These are phyloP conservation scores for Lepidium aucheri DNA, from an alignment of 345 rosid genomes.

Conservation along the genomic window DNA sequence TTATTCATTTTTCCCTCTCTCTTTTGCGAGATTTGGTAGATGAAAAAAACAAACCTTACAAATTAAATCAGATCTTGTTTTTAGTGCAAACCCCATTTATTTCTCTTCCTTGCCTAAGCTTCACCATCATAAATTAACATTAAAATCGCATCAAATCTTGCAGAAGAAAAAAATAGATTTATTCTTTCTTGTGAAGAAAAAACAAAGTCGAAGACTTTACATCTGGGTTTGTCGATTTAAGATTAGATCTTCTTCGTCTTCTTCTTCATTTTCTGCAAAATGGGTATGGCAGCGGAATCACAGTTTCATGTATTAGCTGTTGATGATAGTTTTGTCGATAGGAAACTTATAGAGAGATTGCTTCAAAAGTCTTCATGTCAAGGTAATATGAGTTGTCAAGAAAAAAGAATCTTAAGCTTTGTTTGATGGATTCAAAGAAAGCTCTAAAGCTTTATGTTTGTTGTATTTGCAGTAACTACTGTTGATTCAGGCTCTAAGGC, in stretches of 20 bases:
- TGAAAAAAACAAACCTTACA: conserved; percentile 9
- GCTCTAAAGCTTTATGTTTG: conserved; percentile 7
- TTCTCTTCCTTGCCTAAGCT: not conserved
- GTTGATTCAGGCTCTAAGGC: conserved; percentile 92
- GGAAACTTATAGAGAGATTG: conserved; percentile 81
- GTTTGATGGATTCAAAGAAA: not conserved
- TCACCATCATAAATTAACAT: not conserved
- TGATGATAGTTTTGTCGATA: conserved; percentile 75
- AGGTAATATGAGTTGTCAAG: conserved; percentile 32
- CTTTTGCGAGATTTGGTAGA: conserved; percentile 40
- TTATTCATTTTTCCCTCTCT: conserved; percentile 12
- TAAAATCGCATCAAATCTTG: not conserved
- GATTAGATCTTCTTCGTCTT: conserved; percentile 28
- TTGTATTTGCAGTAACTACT: conserved; percentile 51
- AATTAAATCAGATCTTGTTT: conserved; percentile 43
- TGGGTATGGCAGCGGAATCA: conserved; percentile 53
- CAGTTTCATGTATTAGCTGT: conserved; percentile 92
- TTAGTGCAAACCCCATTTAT: conserved; percentile 4
- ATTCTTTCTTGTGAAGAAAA: not conserved
- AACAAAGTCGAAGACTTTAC: conserved; percentile 21
- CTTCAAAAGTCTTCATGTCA: conserved; percentile 90
- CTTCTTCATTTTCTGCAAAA: too few relatives aligned
- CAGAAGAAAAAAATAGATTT: not conserved
- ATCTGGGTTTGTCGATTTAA: conserved; percentile 5
- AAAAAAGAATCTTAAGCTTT: not conserved